Percentiles rank a stretch among this genome's conserved stretches.
These are phyloP conservation scores for Trichoderma hamatum DNA, from an alignment of 2,329 filamentous ascomycete genomes.

Conservation along the genomic window DNA sequence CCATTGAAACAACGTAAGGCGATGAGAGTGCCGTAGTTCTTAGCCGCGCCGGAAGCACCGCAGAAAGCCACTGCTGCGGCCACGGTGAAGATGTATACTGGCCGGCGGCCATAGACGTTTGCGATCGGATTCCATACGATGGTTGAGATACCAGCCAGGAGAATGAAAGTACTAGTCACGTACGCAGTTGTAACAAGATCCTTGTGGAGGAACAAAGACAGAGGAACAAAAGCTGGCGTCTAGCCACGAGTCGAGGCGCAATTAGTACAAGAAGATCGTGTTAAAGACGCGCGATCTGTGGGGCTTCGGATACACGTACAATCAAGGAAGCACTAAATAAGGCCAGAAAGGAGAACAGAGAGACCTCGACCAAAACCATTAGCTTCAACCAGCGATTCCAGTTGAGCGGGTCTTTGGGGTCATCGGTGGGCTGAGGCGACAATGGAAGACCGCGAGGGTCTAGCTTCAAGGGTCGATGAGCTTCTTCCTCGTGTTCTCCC, in stretches of 20 bases:
- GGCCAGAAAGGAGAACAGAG: slow-evolving; percentile 17
- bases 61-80: slow-evolving; percentile 10
- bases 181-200: slow-evolving; percentile 17
- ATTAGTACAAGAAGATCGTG: neutral
- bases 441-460: slow-evolving; percentile 16
- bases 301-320: neutral
- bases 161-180: slow-evolving; percentile 20
- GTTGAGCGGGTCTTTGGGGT: slow-evolving; percentile 22
- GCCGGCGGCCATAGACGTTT: slow-evolving; percentile 21
- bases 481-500: slow-evolving; percentile 16
- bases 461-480: neutral
- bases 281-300: neutral
- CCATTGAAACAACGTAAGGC: slow-evolving; percentile 15
- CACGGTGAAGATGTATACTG: slow-evolving; percentile 12
- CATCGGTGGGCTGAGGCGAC: slow-evolving; percentile 14
- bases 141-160: slow-evolving; percentile 3
- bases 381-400: slow-evolving; percentile 24
- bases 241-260: neutral
- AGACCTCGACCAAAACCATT: slow-evolving; percentile 19
- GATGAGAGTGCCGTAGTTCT: slow-evolving; percentile 20
- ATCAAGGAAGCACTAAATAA: slow-evolving; percentile 22
- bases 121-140: slow-evolving; percentile 20
- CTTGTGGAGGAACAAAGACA: slow-evolving; percentile 2
- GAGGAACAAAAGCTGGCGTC: slow-evolving; percentile 20
- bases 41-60: slow-evolving; percentile 15